A percentile compares a stretch with the other conserved stretches of the same genome.
These are phyloP conservation scores for Globisporangium paroecandrum DNA, from an alignment of 352 stramenopile genomes.

Conservation along the genomic window DNA sequence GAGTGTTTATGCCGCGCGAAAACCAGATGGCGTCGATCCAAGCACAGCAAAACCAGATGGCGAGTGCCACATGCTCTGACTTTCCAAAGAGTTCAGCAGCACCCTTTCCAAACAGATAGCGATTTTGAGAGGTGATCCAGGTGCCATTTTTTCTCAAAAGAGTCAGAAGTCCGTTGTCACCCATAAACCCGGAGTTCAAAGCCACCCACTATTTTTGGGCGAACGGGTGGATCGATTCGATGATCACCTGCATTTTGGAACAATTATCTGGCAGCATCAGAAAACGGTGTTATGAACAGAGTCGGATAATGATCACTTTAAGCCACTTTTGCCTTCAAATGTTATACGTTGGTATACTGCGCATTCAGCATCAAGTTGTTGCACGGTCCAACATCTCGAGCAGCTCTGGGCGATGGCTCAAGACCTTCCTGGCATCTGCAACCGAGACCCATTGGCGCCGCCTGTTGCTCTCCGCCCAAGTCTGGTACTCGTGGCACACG, in stretches of 20 bases:
- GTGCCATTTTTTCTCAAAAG: neutral
- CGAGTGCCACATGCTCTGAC: neutral
- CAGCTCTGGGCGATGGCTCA: slow-evolving; percentile 38
- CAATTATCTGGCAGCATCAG: too few relatives aligned
- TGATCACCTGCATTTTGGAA: too few relatives aligned
- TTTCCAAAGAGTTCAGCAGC: neutral
- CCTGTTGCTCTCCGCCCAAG: slow-evolving; percentile 57
- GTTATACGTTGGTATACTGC: too few relatives aligned
- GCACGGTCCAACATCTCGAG: slow-evolving; percentile 32
- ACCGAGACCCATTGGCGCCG: slow-evolving; percentile 50
- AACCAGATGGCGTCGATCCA: neutral
- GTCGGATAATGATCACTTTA: too few relatives aligned
- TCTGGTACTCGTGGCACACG: slow-evolving; percentile 35
- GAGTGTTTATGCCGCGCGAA: neutral
- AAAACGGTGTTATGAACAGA: too few relatives aligned
- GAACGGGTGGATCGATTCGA: too few relatives aligned
- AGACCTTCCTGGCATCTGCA: slow-evolving; percentile 22
- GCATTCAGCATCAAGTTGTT: neutral
- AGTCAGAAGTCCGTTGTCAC: neutral
- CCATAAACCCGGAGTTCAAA: neutral
- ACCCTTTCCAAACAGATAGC: neutral
- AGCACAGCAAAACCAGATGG: slow-evolving; percentile 3
- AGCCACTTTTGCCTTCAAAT: neutral
- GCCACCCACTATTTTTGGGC: neutral
- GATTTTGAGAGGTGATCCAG: neutral